These are phyloP conservation scores for Penicillium atrosanguineum DNA, from an alignment of 495 filamentous ascomycete species.

Conservation along the genomic window DNA sequence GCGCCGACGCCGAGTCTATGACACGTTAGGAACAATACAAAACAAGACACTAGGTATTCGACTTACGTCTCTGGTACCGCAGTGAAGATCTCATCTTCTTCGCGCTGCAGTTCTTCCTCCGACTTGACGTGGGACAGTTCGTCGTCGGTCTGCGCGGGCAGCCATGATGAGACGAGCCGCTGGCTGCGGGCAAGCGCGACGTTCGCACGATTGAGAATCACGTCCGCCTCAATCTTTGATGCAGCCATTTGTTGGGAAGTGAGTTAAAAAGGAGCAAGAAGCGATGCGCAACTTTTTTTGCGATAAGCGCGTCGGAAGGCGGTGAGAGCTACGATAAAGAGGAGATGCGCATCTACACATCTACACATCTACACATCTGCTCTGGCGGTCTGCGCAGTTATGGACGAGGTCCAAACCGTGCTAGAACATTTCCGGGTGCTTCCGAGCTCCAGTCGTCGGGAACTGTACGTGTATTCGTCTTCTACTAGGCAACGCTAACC, in stretches of 20 bases:
- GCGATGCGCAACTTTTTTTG: conserved; percentile 13
- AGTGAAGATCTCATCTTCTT: conserved; percentile 52
- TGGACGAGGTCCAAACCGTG: conserved; percentile 1
- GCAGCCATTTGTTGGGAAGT: conserved; percentile 27
- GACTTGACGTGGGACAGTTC: conserved; percentile 43
- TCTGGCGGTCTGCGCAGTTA: neutral
- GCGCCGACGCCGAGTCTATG: conserved; percentile 48
- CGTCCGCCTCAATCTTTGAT: conserved; percentile 41
- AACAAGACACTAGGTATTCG: neutral
- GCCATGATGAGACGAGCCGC: conserved; percentile 52
- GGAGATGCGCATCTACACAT: neutral
- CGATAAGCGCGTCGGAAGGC: conserved; percentile 15
- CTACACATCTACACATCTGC: neutral
- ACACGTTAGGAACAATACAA: neutral
- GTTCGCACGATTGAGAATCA: conserved; percentile 50
- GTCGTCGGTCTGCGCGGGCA: conserved; percentile 43
- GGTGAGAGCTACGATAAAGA: conserved; percentile 9
- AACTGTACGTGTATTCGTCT: conserved; percentile 1
- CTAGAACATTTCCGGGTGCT: neutral
- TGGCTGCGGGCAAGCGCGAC: conserved; percentile 50
- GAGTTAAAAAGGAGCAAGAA: neutral
- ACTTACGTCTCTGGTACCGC: conserved; percentile 52
- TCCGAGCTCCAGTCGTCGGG: neutral
- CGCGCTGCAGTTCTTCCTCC: conserved; percentile 42
- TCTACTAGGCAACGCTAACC: neutral